Evolutionary conservation across 257 asterid species (phyloP), one percentile per base, ranked within the genome.

Genomic region (Ocimum tenuiflorum): DNA sequence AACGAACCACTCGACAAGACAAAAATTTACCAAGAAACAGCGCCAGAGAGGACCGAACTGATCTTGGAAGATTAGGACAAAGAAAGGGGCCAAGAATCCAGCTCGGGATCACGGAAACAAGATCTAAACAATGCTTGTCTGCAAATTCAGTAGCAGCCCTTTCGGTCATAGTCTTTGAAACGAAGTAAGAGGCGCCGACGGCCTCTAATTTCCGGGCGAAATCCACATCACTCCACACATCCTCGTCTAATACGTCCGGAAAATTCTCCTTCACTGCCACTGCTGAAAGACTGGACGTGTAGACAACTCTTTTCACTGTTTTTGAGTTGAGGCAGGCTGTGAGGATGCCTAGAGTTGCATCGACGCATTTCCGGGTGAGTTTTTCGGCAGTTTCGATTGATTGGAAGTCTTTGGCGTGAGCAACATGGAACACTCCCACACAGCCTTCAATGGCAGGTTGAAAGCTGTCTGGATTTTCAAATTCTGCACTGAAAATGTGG

Each of bases 51-150:
- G 68, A n/a, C 6, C 35, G 46, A 7, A 82, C 85, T 0, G 91
- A 80, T 48, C 69, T 62, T 23, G 91, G 88, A 36, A 61, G 43
- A 13, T 45, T 49, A 17, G 85, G 84, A 43, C 75, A 61, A 3
- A 85, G 8, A 43, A 85, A 88, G 46, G 95, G 88, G 8, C 95
- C 92, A 65, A 64, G 70, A 22, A 83, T 77, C 80, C 75, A 75
- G 3, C 81, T 60, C 10, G 92, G 88, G 60, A 81, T 60, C 39
- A 81, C 47, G 0, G 81, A 70, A 11, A 88, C 83, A 52, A 88
- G 51, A 27, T 81, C 83, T 17, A 88, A 23, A 6, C 71, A 72
- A 48, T 73, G 82, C 67, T 78, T 76, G 11, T 78, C 83, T 0
- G 78, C 82, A 55, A 78, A 85, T 10, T 83, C 90, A 7, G 85